A percentile compares a stretch with the other conserved stretches of the same genome.
These are phyloP conservation scores for Corynascus novoguineensis DNA, from an alignment of 495 filamentous ascomycete species.

Conservation along the genomic window DNA sequence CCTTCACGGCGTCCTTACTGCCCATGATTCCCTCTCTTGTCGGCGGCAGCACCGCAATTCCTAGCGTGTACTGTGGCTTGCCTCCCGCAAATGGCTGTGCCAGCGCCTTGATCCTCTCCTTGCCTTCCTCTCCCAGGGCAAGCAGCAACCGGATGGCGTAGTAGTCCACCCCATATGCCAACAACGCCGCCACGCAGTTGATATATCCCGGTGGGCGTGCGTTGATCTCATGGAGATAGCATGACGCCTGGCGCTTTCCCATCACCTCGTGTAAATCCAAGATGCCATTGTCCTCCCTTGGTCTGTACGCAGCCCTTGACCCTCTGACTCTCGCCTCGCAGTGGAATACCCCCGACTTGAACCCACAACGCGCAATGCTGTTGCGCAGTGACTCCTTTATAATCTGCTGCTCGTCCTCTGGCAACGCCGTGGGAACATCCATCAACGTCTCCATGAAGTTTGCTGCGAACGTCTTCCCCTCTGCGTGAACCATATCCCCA, in stretches of 20 bases:
- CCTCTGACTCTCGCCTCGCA: slow-evolving; percentile 28
- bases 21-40: slow-evolving; percentile 18
- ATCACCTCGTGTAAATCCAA: slow-evolving; percentile 12
- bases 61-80: slow-evolving; percentile 19
- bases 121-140: slow-evolving; percentile 19
- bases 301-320: slow-evolving; percentile 11
- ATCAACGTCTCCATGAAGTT: slow-evolving; percentile 26
- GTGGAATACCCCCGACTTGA: slow-evolving; percentile 35
- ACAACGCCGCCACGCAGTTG: slow-evolving; percentile 16
- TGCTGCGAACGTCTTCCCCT: not conserved
- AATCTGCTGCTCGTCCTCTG: slow-evolving; percentile 16
- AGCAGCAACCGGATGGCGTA: slow-evolving; percentile 28
- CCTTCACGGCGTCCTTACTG: slow-evolving; percentile 15
- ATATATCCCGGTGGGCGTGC: slow-evolving; percentile 29
- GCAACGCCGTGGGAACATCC: slow-evolving; percentile 14
- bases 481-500: slow-evolving; percentile 24
- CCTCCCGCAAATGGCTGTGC: slow-evolving; percentile 24
- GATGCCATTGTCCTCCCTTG: slow-evolving; percentile 9
- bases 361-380: slow-evolving; percentile 23
- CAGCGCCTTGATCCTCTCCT: slow-evolving; percentile 21
- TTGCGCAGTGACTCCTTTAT: slow-evolving; percentile 16
- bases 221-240: slow-evolving; percentile 34
- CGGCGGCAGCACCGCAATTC: slow-evolving; percentile 17
- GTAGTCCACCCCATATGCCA: slow-evolving; percentile 37
- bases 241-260: slow-evolving; percentile 7